Evolutionary conservation across 202 grass and related monocot genomes (phyloP).

Genomic region (Brachypodium distachyon): DNA sequence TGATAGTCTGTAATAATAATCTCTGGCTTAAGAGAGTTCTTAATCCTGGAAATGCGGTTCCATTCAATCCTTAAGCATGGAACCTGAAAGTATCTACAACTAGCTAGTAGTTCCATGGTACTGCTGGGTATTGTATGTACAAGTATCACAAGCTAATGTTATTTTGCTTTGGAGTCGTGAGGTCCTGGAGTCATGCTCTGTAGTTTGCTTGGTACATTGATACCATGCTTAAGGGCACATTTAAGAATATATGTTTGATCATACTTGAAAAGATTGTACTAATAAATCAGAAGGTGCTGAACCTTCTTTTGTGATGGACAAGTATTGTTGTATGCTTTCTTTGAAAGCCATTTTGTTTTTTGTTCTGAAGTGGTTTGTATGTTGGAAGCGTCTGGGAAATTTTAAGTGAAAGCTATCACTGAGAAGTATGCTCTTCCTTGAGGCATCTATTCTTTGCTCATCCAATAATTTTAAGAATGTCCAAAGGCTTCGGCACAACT

Average conservation of each 20-base stretch:
- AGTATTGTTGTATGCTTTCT: not conserved
- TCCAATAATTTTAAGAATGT: too few species aligned
- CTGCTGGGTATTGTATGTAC: not conserved
- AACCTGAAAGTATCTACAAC: not conserved
- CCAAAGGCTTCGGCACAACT: too few species aligned
- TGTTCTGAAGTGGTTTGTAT: too few species aligned
- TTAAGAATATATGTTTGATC: too few species aligned
- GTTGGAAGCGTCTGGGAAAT: too few species aligned
- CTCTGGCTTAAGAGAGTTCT: not conserved
- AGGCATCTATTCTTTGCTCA: too few species aligned
- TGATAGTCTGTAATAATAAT: not conserved
- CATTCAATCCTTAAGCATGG: not conserved
- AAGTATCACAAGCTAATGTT: not conserved
- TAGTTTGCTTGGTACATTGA: not conserved
- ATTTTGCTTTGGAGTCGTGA: not conserved
- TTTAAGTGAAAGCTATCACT: too few species aligned
- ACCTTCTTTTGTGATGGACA: not conserved
- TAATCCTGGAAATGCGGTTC: not conserved
- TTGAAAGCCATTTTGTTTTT: not conserved
- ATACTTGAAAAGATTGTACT: too few species aligned
- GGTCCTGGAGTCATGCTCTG: not conserved
- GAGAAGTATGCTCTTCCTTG: too few species aligned
- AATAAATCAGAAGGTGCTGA: not conserved
- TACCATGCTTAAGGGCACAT: not conserved
- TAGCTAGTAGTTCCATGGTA: not conserved